Conservation (phyloP, 352 stramenopile species). For the Pythium folliculosum region DNA sequence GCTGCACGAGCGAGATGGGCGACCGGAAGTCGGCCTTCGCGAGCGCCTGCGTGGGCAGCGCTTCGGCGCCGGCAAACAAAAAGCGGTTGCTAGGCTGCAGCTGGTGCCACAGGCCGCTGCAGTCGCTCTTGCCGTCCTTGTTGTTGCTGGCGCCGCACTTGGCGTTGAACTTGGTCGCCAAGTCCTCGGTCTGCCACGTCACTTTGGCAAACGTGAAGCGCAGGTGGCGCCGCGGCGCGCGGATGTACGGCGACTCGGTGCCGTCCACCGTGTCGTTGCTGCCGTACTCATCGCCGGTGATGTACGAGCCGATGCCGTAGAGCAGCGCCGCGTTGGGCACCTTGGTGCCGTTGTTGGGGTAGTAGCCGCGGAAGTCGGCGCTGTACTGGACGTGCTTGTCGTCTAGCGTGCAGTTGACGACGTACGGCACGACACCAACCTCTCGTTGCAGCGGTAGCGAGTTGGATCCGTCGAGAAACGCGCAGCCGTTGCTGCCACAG, state of each 20-base stretch:
- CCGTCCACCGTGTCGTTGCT: conserved; percentile 15
- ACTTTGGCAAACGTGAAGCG: conserved; percentile 48
- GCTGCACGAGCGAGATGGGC: conserved; percentile 45
- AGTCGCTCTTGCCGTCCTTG: conserved; percentile 24
- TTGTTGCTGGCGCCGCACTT: conserved; percentile 27
- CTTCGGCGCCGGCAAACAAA: conserved; percentile 40
- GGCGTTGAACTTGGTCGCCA: conserved; percentile 37
- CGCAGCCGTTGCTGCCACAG: conserved; percentile 39
- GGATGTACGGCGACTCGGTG: conserved; percentile 34
- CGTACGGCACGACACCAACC: conserved; percentile 44
- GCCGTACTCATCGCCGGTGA: conserved; percentile 41
- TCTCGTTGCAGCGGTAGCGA: conserved; percentile 40
- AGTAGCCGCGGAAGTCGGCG: conserved; percentile 44
- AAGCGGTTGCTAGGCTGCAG: conserved; percentile 46
- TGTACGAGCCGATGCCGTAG: conserved; percentile 50
- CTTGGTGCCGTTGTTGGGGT: conserved; percentile 32
- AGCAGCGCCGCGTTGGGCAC: conserved; percentile 35
- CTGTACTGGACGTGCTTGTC: conserved; percentile 36
- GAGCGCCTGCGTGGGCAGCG: conserved; percentile 31
- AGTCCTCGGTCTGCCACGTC: conserved; percentile 34
- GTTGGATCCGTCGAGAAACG: conserved; percentile 40
- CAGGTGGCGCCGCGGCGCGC: conserved; percentile 38
- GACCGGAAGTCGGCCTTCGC: conserved; percentile 36
- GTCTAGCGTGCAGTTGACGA: conserved; percentile 38
- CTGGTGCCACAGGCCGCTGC: conserved; percentile 43